These are phyloP conservation scores for Penicillium crystallinum DNA, from an alignment of 495 filamentous ascomycete species.

Conservation along the genomic window DNA sequence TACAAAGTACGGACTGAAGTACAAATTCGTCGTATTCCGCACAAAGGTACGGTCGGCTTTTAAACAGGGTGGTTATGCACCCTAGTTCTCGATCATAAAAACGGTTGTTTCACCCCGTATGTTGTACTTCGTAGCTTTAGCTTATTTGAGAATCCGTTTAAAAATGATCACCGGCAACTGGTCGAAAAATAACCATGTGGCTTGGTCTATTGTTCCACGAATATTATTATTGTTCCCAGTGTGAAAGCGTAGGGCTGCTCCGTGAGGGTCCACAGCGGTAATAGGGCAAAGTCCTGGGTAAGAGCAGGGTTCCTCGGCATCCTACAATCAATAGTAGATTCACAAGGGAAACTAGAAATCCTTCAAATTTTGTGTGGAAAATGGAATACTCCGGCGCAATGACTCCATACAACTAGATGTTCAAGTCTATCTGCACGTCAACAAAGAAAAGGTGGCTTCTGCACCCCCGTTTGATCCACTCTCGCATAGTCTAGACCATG, in stretches of 20 bases:
- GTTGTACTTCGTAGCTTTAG: not conserved
- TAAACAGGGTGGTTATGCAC: not conserved
- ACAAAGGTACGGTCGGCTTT: not conserved
- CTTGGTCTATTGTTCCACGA: constrained; percentile 18
- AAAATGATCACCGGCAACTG: constrained; percentile 1
- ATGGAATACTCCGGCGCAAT: not conserved
- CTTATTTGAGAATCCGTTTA: not conserved
- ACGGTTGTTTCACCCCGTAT: not conserved
- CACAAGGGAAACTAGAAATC: too few relatives aligned
- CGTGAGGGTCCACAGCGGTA: constrained; percentile 10
- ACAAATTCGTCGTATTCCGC: not conserved
- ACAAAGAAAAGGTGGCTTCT: constrained; percentile 4
- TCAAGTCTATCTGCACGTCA: constrained; percentile 2
- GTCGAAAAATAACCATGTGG: not conserved
- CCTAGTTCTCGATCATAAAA: not conserved
- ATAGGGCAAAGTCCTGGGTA: too few relatives aligned
- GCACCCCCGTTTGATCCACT: constrained; percentile 5
- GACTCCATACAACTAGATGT: not conserved
- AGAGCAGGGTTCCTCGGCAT: too few relatives aligned
- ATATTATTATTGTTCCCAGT: constrained; percentile 2
- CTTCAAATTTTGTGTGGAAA: too few relatives aligned
- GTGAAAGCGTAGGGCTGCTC: constrained; percentile 12
- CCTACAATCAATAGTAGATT: too few relatives aligned
- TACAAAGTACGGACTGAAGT: too few relatives aligned
- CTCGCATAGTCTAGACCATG: not conserved